Evolutionary conservation across 108 stramenopile genomes (phyloP).

Genomic region (Skeletonema marinoi): DNA sequence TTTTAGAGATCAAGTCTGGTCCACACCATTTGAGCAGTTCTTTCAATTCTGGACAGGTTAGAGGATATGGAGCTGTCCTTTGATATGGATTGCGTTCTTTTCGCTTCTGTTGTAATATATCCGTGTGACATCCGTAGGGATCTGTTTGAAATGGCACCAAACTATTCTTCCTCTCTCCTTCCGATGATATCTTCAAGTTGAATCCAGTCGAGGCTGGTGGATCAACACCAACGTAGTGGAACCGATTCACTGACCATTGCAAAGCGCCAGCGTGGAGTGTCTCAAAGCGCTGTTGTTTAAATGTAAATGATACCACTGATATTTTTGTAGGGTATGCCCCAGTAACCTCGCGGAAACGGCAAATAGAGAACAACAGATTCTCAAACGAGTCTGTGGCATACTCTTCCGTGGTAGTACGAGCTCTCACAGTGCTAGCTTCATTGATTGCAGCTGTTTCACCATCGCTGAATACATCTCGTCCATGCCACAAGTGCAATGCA

Average conservation of each 20-base stretch:
- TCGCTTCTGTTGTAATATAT: constrained; percentile 81
- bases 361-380: constrained; percentile 96
- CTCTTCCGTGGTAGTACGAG: constrained; percentile 87
- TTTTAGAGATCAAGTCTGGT: constrained; percentile 63
- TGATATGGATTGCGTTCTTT: constrained; percentile 88
- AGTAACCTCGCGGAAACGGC: constrained; percentile 93
- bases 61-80: constrained; percentile 84
- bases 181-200: constrained; percentile 55
- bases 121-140: constrained; percentile 91
- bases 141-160: constrained; percentile 85
- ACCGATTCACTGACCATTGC: constrained; percentile 75
- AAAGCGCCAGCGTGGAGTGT: constrained; percentile 85
- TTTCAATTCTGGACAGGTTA: constrained; percentile 92
- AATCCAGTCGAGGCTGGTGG: constrained; percentile 85
- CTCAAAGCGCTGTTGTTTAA: constrained; percentile 90
- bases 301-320: constrained; percentile 92
- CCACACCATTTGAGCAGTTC: constrained; percentile 87
- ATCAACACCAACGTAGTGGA: constrained; percentile 87
- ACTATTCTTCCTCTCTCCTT: constrained; percentile 82
- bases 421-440: constrained; percentile 55
- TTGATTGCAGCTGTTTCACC: neutral
- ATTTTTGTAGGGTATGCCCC: constrained; percentile 90
- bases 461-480: constrained; percentile 26
- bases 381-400: constrained; percentile 97
- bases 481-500: constrained; percentile 80